Base-by-base conservation (phyloP, 1,284 basidiomycete species). In the Apiotrichum laibachii region DNA sequence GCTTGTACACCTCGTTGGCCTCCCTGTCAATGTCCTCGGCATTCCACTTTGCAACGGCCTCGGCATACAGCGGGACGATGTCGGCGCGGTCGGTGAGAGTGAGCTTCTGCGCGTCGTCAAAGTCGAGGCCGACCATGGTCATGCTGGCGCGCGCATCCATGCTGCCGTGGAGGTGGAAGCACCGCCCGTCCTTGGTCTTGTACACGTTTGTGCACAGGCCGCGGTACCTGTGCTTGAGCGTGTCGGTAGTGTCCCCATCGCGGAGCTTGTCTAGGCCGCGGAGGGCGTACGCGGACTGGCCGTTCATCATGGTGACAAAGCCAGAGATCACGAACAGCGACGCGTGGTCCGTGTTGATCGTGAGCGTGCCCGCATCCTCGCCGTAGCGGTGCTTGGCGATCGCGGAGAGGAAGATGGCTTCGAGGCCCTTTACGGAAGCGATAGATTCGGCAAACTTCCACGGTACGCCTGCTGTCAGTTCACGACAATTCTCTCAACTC, bases 381-480 rank as follows among this genome's bases (percentile, higher is more conserved):
- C 50, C 57, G 50, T 50, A 62, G 2, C 60, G 56, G 47, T 49
- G 22, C 26, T 37, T 19, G 2, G 47, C 56, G 18, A 59, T 58
- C 19, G 57, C 57, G 15, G 43, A n/a, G 12, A 50, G 57, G 21
- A 62, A 59, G 12, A 54, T 50, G 1, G 61, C 57, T 34, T 62
- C 61, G 33, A 59, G 57, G 2, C 53, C 61, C 39, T 62, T 62
- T 46, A 62, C 45, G 7, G 54, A 51, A 0, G 54, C n/a, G 47
- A 59, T 45, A 5, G 43, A 56, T 37, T 62, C 61, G 42, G 54
- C 43, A 35, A 62, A 53, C 51, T 56, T 59, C 51, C 53, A 59
- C 21, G 61, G 57, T 1, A 59, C 47, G 33, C 37, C 56, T 58
- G 34, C 2, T 10, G 21, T 45, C 4, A 56, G 48, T 37, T 18